Conservation (phyloP, 2,329 filamentous ascomycete genomes). For the Calonectria ilicicola region DNA sequence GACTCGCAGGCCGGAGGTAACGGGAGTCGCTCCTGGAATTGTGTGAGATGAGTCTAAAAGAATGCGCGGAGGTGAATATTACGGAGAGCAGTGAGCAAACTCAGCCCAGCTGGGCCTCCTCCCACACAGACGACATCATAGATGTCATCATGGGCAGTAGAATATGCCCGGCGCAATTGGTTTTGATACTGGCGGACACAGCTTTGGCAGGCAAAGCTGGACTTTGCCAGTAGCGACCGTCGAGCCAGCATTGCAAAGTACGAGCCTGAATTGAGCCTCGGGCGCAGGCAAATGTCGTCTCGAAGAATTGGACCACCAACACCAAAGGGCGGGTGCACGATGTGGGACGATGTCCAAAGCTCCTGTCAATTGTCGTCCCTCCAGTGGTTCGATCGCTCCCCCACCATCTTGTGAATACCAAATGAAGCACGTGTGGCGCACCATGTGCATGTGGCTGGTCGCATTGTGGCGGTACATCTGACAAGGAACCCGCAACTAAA, state of each 20-base stretch:
- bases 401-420: constrained; percentile 24
- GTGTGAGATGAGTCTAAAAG: neutral
- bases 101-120: constrained; percentile 89
- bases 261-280: constrained; percentile 12
- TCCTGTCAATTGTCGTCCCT: constrained; percentile 27
- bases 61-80: constrained; percentile 33
- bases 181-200: constrained; percentile 56
- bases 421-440: constrained; percentile 26
- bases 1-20: constrained; percentile 82
- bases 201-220: constrained; percentile 59
- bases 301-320: constrained; percentile 18
- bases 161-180: constrained; percentile 55
- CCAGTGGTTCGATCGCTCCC: constrained; percentile 39
- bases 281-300: constrained; percentile 10
- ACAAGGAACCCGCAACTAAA: constrained; percentile 29
- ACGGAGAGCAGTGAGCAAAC: constrained; percentile 83
- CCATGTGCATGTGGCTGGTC: neutral
- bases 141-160: constrained; percentile 71
- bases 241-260: constrained; percentile 43
- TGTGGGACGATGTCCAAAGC: constrained; percentile 32
- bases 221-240: constrained; percentile 38
- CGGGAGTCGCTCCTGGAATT: constrained; percentile 75
- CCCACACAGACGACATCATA: constrained; percentile 95
- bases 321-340: constrained; percentile 13
- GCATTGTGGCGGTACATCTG: constrained; percentile 30